Percentiles rank a stretch among this genome's conserved stretches.
Conservation (phyloP, 179 eudicot species). For the Kewa caespitosa region DNA sequence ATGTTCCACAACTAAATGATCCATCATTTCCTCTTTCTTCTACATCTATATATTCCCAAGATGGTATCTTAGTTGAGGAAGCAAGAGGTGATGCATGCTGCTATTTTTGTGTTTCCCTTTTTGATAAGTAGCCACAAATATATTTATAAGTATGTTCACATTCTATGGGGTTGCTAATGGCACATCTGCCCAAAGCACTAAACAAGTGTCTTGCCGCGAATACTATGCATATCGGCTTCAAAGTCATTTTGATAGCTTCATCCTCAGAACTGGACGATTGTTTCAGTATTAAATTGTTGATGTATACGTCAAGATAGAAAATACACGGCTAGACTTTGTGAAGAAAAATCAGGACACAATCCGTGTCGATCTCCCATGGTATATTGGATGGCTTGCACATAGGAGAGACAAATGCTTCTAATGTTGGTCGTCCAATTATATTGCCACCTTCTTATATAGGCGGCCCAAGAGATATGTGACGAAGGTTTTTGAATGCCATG, state of each 20-base stretch:
- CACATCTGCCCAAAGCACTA: too few species aligned
- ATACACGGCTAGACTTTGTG: background rate
- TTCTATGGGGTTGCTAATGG: too few species aligned
- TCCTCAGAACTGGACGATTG: background rate
- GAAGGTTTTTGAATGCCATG: background rate
- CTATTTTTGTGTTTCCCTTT: too few species aligned
- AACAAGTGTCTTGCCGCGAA: background rate
- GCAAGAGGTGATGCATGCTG: too few species aligned
- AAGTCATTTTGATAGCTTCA: background rate
- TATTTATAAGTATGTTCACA: too few species aligned
- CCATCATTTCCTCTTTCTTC: too few species aligned
- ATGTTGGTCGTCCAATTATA: background rate
- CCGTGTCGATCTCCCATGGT: conserved; percentile 8
- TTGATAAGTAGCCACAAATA: too few species aligned
- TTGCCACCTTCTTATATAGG: background rate
- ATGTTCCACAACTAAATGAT: too few species aligned
- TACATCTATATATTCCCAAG: too few species aligned
- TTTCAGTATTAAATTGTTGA: conserved; percentile 17
- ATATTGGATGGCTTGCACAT: background rate
- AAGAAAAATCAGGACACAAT: conserved; percentile 3
- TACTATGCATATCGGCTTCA: background rate
- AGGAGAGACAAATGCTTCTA: conserved; percentile 10
- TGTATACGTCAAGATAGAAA: conserved; percentile 14
- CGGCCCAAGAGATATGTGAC: background rate
- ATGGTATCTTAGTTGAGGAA: too few species aligned